Base-by-base conservation (phyloP, 23 red algal species). In the Gracilaria caudata region DNA sequence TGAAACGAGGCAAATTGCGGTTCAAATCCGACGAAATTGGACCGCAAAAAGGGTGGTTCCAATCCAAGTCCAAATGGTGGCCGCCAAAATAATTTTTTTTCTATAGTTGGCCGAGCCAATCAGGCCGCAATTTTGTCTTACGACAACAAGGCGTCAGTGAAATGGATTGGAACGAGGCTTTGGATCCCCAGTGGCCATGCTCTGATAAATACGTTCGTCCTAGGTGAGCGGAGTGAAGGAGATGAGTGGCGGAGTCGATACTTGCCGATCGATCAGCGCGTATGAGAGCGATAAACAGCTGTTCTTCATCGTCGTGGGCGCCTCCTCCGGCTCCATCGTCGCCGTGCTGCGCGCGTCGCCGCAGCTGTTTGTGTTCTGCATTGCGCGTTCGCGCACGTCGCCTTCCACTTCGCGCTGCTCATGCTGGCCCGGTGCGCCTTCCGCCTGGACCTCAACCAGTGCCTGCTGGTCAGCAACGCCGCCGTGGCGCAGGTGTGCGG, bases 251-350 rank as follows among this genome's bases (percentile, higher is more conserved):
- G n/a, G n/a, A n/a, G n/a, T n/a, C n/a, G n/a, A n/a, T n/a, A n/a
- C n/a, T n/a, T n/a, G n/a, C n/a, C n/a, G n/a, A n/a, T n/a, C n/a
- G n/a, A n/a, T n/a, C n/a, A n/a, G n/a, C n/a, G n/a, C n/a, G n/a
- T n/a, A n/a, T n/a, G n/a, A n/a, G n/a, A n/a, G n/a, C n/a, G n/a
- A n/a, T n/a, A n/a, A n/a, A 53, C 94, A 97, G 65, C 58, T 97
- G 7, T 97, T 97, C 64, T 97, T 97, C 51, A 90, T 82, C n/a
- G 88, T 82, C 2, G 85, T 79, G 0, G 94, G 94, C 11, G 89
- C 84, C 33, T 75, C 70, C 7, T 47, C 84, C 36, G 94, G 94
- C 49, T 83, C 71, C 21, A 75, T 97, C 13, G 40, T 43, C 0
- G 58, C 76, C 23, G 94, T 97, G 2, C 35, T 93, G 2, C 73